Conservation (phyloP, 352 stramenopile species). For the Globisporangium viniferum region DNA sequence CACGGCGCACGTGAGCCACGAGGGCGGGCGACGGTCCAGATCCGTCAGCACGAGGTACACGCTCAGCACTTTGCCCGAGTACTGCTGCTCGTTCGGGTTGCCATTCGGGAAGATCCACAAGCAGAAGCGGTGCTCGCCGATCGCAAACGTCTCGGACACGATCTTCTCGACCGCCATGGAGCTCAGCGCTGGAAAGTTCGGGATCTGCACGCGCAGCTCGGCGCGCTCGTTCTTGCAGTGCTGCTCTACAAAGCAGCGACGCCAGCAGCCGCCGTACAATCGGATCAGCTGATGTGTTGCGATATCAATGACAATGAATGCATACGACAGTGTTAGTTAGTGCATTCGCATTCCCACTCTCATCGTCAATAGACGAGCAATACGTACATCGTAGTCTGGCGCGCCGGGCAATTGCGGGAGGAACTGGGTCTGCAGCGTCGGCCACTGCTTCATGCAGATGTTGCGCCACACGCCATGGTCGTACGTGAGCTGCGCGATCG, state of each 20-base stretch:
- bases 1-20: conserved; percentile 77
- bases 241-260: conserved; percentile 57
- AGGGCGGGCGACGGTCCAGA: conserved; percentile 40
- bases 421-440: conserved; percentile 47
- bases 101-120: conserved; percentile 77
- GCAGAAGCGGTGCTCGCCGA: conserved; percentile 72
- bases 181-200: conserved; percentile 40
- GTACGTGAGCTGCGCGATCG: conserved; percentile 48
- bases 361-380: not conserved
- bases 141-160: conserved; percentile 69
- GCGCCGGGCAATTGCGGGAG: conserved; percentile 69
- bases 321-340: not conserved
- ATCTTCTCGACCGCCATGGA: conserved; percentile 55
- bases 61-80: conserved; percentile 61
- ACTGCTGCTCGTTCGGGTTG: conserved; percentile 78
- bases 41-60: conserved; percentile 82
- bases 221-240: conserved; percentile 45
- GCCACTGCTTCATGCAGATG: conserved; percentile 59
- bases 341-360: not conserved
- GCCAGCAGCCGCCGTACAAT: conserved; percentile 72
- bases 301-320: not conserved
- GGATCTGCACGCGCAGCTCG: conserved; percentile 53
- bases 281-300: conserved; percentile 48
- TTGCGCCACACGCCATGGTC: conserved; percentile 62
- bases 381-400: conserved; percentile 72